A percentile compares a stretch with the other conserved stretches of the same genome.
phyloP scores from a whole-genome alignment of 208 protist species.

The Naegleria lovaniensis region DNA sequence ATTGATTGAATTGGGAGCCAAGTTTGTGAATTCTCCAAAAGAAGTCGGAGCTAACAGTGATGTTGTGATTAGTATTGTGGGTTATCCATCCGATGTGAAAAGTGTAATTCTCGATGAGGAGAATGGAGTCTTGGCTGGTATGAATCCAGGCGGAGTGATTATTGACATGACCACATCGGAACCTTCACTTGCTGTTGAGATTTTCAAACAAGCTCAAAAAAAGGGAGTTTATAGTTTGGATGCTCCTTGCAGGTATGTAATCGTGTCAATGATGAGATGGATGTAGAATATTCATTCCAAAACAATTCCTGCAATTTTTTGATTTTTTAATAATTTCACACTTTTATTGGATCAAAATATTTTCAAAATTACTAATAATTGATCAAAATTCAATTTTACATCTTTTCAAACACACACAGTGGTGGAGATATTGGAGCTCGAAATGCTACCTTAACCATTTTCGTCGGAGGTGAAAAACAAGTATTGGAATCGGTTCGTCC shows the following conservation, averaged over 20 bases:
- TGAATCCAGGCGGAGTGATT: constrained; percentile 64
- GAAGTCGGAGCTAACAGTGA: constrained; percentile 69
- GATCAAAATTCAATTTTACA: too few species aligned
- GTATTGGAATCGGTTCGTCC: constrained; percentile 61
- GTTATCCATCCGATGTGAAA: constrained; percentile 74
- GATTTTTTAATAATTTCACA: too few species aligned
- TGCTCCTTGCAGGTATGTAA: constrained; percentile 68
- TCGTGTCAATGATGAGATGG: too few species aligned
- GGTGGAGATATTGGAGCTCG: constrained; percentile 82
- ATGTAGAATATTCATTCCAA: too few species aligned
- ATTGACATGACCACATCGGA: constrained; percentile 90
- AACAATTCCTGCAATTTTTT: too few species aligned
- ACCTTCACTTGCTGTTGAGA: constrained; percentile 74
- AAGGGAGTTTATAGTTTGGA: constrained; percentile 73
- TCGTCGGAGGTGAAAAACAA: constrained; percentile 79
- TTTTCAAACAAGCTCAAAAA: constrained; percentile 59
- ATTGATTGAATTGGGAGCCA: constrained; percentile 65
- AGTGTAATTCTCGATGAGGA: constrained; percentile 56
- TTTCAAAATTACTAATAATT: too few species aligned
- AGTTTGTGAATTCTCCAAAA: constrained; percentile 55
- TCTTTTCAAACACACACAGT: constrained; percentile 42
- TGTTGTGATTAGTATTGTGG: constrained; percentile 82
- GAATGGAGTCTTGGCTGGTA: constrained; percentile 62
- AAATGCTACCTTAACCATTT: constrained; percentile 83
- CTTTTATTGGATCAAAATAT: too few species aligned